Base-by-base conservation (phyloP, 2,329 filamentous ascomycete genomes). In the Tolypocladium sp. region DNA sequence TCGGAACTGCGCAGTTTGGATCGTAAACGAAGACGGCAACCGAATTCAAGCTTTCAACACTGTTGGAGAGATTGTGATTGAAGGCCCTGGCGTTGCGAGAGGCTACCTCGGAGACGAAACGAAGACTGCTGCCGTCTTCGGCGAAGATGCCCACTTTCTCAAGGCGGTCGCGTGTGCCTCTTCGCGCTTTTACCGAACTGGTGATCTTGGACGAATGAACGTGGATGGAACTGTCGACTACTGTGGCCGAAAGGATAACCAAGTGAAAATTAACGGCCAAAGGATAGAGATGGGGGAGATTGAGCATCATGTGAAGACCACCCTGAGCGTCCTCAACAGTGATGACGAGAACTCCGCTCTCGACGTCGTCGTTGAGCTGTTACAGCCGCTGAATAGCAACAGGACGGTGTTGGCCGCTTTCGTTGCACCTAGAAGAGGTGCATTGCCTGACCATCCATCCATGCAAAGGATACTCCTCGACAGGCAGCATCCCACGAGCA, bases 191-290 rank as follows among this genome's bases (percentile, higher is more conserved):
- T 59, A 59, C 35, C 44, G 37, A 22, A 59, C 57, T 2, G 57
- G 57, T 33, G 52, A 59, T 44, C 57, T 59, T 17, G 57, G 51
- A 8, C 52, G 57, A 13, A 35, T 55, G 25, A 51, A 56, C 30
- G 30, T 42, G 10, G 57, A 59, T 27, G 57, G 57, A 20, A 59
- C 49, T 17, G 17, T 59, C 10, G 35, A 44, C 30, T 59, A 46
- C 52, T 33, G 38, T 7, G 57, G 57, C 8, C 52, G 57, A 6
- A 59, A 59, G 44, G 57, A 59, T 51, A 56, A 25, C 8, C 57
- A 59, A 13, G 57, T 59, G 17, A 59, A 59, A n/a, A 30, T 59
- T 17, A 54, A 55, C 40, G 57, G 57, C 8, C 57, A 59, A 37
- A 51, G 57, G 33, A 55, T 59, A 13, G 57, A 59, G 25, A 25